These are phyloP conservation scores for Eutypa lata DNA, from an alignment of 2,329 filamentous ascomycete genomes.

Conservation along the genomic window DNA sequence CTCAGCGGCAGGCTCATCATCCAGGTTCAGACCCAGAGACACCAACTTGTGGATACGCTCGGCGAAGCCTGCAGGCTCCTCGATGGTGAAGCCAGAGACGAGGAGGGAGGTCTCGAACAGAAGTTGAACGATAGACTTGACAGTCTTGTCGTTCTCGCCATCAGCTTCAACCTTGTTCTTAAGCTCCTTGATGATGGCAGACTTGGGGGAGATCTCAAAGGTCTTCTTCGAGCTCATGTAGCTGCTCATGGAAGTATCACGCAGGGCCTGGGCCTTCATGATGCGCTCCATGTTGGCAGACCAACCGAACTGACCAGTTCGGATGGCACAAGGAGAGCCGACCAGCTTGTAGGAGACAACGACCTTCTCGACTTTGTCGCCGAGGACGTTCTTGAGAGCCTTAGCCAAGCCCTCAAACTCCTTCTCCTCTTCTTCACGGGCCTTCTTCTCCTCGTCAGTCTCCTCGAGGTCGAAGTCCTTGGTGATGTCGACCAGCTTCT, in stretches of 20 bases:
- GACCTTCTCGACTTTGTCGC: constrained; percentile 99
- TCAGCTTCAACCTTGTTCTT: constrained; percentile 99
- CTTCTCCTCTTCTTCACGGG: constrained; percentile 96
- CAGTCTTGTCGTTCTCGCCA: constrained; percentile 96
- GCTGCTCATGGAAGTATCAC: constrained; percentile 98
- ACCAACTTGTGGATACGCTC: constrained; percentile 99
- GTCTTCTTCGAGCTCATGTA: constrained; percentile 99
- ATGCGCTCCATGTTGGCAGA: constrained; percentile 99
- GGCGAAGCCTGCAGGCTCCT: constrained; percentile 95
- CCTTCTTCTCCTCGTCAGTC: constrained; percentile 98
- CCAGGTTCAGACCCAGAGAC: constrained; percentile 93
- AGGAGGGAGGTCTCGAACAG: constrained; percentile 98
- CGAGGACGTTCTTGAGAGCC: constrained; percentile 97
- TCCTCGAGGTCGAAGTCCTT: constrained; percentile 99
- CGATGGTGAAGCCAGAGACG: constrained; percentile 98
- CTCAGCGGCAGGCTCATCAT: constrained; percentile 80
- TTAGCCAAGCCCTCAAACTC: constrained; percentile 94
- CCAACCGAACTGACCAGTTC: constrained; percentile 99
- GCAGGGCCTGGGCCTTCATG: constrained; percentile 99
- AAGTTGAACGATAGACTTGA: constrained; percentile 98
- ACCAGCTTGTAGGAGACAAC: constrained; percentile 97
- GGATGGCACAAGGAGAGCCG: constrained; percentile 94
- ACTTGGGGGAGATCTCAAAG: constrained; percentile 99
- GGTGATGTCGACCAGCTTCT: constrained; percentile 99
- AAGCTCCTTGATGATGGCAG: constrained; percentile 95